Conservation (phyloP, 2,329 filamentous ascomycete species). For the Venturia nashicola region DNA sequence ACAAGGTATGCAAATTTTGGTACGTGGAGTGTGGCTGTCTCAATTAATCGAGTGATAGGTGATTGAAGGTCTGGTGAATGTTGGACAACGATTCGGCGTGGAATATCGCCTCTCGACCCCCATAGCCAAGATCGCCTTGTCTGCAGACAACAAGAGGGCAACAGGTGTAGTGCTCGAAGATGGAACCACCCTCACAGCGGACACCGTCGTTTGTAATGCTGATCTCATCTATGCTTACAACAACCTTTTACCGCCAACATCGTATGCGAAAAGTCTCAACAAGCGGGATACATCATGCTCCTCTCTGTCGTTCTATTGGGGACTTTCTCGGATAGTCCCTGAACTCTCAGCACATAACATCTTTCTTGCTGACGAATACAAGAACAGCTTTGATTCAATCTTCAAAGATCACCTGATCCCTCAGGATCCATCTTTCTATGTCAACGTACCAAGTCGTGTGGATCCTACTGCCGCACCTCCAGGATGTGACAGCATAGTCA, state of each 20-base stretch:
- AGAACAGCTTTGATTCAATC: slow-evolving; percentile 62
- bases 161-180: slow-evolving; percentile 6
- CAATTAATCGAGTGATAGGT: slow-evolving; percentile 20
- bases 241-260: slow-evolving; percentile 48
- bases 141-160: slow-evolving; percentile 42
- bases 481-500: slow-evolving; percentile 53
- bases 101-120: slow-evolving; percentile 48
- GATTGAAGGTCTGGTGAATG: slow-evolving; percentile 48
- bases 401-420: slow-evolving; percentile 59
- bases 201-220: slow-evolving; percentile 59
- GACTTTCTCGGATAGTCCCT: slow-evolving; percentile 45
- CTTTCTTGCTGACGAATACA: slow-evolving; percentile 62
- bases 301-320: slow-evolving; percentile 69
- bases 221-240: slow-evolving; percentile 66
- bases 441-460: slow-evolving; percentile 61
- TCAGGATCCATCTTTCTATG: slow-evolving; percentile 59
- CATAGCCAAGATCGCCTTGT: slow-evolving; percentile 42
- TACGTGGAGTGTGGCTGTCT: not conserved
- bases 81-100: slow-evolving; percentile 51
- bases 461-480: slow-evolving; percentile 55
- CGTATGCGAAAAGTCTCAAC: slow-evolving; percentile 28
- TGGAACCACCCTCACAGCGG: slow-evolving; percentile 38
- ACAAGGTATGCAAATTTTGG: slow-evolving; percentile 32
- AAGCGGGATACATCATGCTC: slow-evolving; percentile 52
- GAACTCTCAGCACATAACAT: slow-evolving; percentile 63